Percentiles rank a stretch among this genome's conserved stretches.
phyloP scores from a whole-genome alignment of 2,329 filamentous ascomycete species.

The Colletotrichum tropicale region DNA sequence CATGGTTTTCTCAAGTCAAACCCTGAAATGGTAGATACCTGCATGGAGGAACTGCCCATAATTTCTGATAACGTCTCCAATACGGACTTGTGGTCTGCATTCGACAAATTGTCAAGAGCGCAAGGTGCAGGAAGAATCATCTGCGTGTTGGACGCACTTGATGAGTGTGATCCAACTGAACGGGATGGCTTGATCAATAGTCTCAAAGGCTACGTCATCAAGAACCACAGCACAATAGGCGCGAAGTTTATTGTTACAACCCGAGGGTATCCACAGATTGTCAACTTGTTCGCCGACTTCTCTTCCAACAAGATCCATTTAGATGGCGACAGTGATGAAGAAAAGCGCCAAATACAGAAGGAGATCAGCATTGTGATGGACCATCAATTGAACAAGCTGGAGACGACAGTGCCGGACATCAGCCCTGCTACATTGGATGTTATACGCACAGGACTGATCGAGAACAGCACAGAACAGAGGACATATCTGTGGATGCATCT shows the following conservation, averaged over 20 bases:
- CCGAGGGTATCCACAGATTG: not conserved
- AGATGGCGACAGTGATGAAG: not conserved
- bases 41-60: rapidly evolving
- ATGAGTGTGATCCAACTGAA: not conserved
- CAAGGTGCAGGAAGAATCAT: not conserved
- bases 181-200: not conserved
- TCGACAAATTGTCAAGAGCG: not conserved
- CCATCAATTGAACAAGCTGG: not conserved
- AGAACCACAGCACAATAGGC: rapidly evolving
- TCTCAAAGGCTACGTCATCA: rapidly evolving
- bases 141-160: not conserved
- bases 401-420: not conserved
- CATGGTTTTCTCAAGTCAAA: not conserved
- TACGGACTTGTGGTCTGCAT: not conserved
- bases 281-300: not conserved
- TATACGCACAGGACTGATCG: not conserved
- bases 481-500: not conserved
- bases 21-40: not conserved
- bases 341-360: not conserved
- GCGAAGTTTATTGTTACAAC: not conserved
- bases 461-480: not conserved
- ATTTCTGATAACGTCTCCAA: rapidly evolving
- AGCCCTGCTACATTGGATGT: not conserved
- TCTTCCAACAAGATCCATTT: not conserved
- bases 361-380: not conserved